These are phyloP conservation scores for Apiospora hydei DNA, from an alignment of 2,329 filamentous ascomycete genomes.

Conservation along the genomic window DNA sequence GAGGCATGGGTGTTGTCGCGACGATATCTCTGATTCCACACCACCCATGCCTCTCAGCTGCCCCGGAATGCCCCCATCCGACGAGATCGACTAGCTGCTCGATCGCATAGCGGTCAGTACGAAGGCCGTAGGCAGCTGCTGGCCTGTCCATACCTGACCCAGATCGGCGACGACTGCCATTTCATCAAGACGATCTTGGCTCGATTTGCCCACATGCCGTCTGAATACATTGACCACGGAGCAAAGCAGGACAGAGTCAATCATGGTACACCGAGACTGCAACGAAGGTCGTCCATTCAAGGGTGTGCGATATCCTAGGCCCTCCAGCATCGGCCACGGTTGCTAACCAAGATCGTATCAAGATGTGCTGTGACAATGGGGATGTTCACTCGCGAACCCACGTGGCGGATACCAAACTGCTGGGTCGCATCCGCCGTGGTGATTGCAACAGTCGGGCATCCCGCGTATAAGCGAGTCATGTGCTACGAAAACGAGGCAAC, in stretches of 20 bases:
- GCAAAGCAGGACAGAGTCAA: neutral
- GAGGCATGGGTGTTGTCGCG: neutral
- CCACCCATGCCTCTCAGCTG: neutral
- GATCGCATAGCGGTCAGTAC: neutral
- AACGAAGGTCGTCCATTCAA: neutral
- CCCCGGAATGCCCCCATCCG: neutral
- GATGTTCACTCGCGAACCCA: neutral
- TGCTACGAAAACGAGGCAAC: neutral
- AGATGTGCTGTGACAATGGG: neutral
- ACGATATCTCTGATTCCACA: neutral
- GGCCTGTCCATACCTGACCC: neutral
- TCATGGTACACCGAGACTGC: neutral
- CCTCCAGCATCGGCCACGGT: neutral
- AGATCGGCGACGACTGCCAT: neutral
- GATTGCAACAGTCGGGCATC: conserved; percentile 8
- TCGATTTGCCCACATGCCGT: too few relatives aligned
- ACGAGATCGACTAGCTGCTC: neutral
- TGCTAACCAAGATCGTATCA: neutral
- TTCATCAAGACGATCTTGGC: neutral
- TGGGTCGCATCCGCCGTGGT: neutral
- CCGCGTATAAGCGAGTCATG: neutral
- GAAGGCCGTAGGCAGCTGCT: too few relatives aligned
- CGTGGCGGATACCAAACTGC: conserved; percentile 13
- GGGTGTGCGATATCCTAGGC: neutral
- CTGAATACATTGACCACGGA: neutral